Percentiles rank a stretch among this genome's conserved stretches.
Evolutionary conservation across 2,329 filamentous ascomycete genomes (phyloP).

Genomic region (Cladophialophora psammophila): DNA sequence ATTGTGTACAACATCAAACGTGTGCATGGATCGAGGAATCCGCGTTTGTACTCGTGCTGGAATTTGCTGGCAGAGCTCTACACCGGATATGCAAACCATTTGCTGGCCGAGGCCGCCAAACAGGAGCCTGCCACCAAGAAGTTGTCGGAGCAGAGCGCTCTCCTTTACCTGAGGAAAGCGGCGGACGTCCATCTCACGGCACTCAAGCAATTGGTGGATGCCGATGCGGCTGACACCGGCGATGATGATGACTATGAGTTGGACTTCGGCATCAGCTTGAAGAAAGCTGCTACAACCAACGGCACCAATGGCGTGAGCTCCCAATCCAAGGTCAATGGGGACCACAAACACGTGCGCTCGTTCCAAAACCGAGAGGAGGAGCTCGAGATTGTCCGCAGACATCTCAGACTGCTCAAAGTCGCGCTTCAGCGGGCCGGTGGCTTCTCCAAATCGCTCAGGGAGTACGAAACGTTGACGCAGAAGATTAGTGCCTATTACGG

Average conservation of each 20-base stretch:
- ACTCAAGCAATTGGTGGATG: conserved; percentile 27
- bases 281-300: conserved; percentile 11
- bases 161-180: conserved; percentile 46
- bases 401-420: conserved; percentile 51
- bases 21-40: conserved; percentile 53
- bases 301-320: conserved; percentile 7
- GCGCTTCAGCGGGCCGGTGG: conserved; percentile 50
- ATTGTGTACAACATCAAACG: conserved; percentile 64
- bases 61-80: conserved; percentile 49
- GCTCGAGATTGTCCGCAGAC: conserved; percentile 46
- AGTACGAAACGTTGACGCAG: conserved; percentile 50
- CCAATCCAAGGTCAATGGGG: conserved; percentile 9
- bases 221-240: conserved; percentile 9
- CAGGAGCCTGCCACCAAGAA: conserved; percentile 24
- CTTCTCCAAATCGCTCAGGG: conserved; percentile 57
- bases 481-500: conserved; percentile 16
- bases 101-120: conserved; percentile 10
- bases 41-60: conserved; percentile 16
- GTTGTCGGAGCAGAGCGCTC: conserved; percentile 27
- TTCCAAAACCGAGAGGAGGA: conserved; percentile 40
- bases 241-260: conserved; percentile 30
- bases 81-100: conserved; percentile 27
- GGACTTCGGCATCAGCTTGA: conserved; percentile 6
- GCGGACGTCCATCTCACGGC: conserved; percentile 42
- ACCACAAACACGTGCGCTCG: conserved; percentile 37